Evolutionary conservation across 257 asterid genomes (phyloP).

Genomic region (Primulina eburnea): DNA sequence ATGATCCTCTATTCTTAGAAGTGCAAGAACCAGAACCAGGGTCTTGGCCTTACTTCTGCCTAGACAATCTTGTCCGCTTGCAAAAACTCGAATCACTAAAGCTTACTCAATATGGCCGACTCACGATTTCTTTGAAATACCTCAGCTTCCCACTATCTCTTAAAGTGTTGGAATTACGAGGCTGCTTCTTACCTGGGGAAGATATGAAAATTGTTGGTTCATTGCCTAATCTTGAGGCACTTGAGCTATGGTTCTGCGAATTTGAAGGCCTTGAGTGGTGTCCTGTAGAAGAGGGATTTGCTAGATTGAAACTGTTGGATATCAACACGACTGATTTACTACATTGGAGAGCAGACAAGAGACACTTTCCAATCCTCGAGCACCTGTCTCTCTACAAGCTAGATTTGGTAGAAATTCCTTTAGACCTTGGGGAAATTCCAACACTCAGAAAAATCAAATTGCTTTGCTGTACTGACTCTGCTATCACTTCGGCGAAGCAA

Average conservation of each 20-base stretch:
- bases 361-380: slow-evolving; percentile 12
- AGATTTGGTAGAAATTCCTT: slow-evolving; percentile 1
- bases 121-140: background rate
- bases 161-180: background rate
- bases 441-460: slow-evolving; percentile 15
- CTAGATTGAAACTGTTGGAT: background rate
- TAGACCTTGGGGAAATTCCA: background rate
- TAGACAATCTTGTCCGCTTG: background rate
- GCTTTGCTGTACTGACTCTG: background rate
- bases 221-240: slow-evolving; percentile 11
- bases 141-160: background rate
- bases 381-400: background rate
- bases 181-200: background rate
- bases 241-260: background rate
- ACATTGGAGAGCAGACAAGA: background rate
- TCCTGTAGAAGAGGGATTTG: slow-evolving; percentile 5
- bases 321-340: background rate
- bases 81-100: slow-evolving; percentile 5
- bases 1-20: background rate
- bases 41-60: no score
- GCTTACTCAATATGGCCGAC: background rate
- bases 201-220: slow-evolving; percentile 2
- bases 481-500: background rate
- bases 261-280: background rate
- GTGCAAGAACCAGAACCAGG: background rate